Base-by-base conservation (phyloP, 192 early-diverging fungal genomes). In the Paraglomus brasilianum region DNA sequence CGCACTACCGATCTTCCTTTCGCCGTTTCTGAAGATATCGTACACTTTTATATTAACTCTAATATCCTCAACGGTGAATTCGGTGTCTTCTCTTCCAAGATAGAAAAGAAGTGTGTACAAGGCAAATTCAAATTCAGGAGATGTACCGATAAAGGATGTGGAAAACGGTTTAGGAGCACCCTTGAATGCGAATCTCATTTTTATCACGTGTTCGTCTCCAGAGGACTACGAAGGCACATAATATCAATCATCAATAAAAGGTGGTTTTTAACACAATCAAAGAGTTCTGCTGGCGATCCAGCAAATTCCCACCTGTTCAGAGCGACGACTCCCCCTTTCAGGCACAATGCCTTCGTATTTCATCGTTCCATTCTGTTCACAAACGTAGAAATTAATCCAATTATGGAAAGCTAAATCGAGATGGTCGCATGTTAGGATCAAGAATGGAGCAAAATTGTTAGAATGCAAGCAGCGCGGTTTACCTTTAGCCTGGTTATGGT, bases 61-160 rank as follows among this genome's bases (percentile, higher is more conserved):
- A 38, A 46, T 42, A 57, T 69, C 67, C 36, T 69, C 49, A 13
- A 69, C 14, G 1, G 21, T 38, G 5, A 69, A 45, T 21, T 13
- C 10, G 7, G 24, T 58, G 44, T 58, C 53, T 57, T 69, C 13
- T 8, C 13, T 41, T 43, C 17, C 15, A n/a, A 69, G 0, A 14
- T 11, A 57, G 48, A 58, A 58, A 8, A 69, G 21, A 38, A 69
- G 7, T 8, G 67, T 69, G 24, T 69, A 69, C 19, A 69, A 15
- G 19, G 67, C 17, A 7, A 69, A 30, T 36, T 69, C 67, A 22
- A 69, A 69, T 69, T 69, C 67, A 24, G 67, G 67, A n/a, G 67
- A 57, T 17, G 67, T 69, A 36, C 67, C 67, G 38, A 69, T 21
- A 41, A 69, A 69, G 22, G 67, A 57, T 17, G 53, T 57, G 8